phyloP scores from a whole-genome alignment of 228 moss, liverwort and hornwort species.

The Sphagnum magellanicum region DNA sequence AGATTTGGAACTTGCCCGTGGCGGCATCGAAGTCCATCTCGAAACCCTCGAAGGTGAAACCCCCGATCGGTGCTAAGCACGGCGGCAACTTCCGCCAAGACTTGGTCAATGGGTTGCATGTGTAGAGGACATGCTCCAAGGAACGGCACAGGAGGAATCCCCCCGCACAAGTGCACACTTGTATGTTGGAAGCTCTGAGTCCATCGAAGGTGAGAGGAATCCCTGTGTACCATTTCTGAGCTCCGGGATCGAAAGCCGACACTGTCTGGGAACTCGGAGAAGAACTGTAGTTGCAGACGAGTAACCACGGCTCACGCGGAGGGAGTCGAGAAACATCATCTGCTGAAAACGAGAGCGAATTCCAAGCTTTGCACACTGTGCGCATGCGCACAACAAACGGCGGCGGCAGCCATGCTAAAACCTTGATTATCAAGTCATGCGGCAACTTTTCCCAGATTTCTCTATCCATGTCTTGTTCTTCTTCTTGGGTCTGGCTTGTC shows the following conservation, averaged over 20 bases:
- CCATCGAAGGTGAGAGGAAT: constrained; percentile 2
- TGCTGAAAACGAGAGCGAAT: not conserved
- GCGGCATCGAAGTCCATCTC: constrained; percentile 1
- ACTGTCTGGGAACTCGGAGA: constrained; percentile 1
- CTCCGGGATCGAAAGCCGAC: constrained; percentile 1
- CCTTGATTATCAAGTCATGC: constrained; percentile 3
- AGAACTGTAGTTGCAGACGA: constrained; percentile 3
- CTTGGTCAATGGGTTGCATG: constrained; percentile 4
- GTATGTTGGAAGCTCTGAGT: constrained; percentile 3
- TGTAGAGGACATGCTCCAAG: constrained; percentile 2
- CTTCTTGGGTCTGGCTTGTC: not conserved
- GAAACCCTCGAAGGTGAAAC: constrained; percentile 3
- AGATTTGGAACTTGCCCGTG: constrained; percentile 1
- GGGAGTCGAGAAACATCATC: not conserved
- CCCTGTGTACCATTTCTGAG: constrained; percentile 4
- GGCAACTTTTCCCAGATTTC: constrained; percentile 2
- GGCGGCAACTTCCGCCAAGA: constrained; percentile 4
- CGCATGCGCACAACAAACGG: constrained; percentile 4
- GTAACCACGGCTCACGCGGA: not conserved
- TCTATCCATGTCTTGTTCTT: not conserved
- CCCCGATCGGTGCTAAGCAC: constrained; percentile 1
- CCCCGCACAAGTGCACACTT: constrained; percentile 2
- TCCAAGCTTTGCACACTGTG: constrained; percentile 3
- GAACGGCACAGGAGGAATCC: constrained; percentile 3
- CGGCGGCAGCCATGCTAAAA: constrained; percentile 1